Conservation (phyloP, 2,329 filamentous ascomycete species). For the Tolypocladium tundrense region DNA sequence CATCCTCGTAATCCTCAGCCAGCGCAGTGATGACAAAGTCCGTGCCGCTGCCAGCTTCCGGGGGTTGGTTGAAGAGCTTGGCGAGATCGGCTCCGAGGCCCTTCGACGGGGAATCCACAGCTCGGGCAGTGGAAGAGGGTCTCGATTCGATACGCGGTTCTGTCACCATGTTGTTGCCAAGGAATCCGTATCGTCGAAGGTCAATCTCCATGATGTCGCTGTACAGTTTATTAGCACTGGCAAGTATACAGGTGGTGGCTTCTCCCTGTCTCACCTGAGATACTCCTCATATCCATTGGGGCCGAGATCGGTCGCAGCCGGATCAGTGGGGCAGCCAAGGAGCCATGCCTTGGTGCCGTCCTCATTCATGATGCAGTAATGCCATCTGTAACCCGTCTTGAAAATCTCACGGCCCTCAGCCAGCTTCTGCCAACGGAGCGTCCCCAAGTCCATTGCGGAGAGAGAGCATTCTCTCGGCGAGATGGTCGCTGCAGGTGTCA, state of each 20-base stretch:
- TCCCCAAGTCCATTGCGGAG: conserved; percentile 77
- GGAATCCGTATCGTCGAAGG: conserved; percentile 78
- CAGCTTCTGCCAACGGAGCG: conserved; percentile 86
- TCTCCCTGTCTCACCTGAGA: conserved; percentile 40
- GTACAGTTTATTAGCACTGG: background rate
- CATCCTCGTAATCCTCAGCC: conserved; percentile 63
- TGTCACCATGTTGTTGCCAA: conserved; percentile 63
- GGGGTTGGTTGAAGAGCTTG: conserved; percentile 75
- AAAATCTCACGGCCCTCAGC: conserved; percentile 94
- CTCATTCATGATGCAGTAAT: conserved; percentile 93
- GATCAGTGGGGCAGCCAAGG: conserved; percentile 79
- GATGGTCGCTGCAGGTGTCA: conserved; percentile 83
- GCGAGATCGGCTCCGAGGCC: conserved; percentile 78
- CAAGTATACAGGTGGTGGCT: background rate
- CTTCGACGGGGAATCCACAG: conserved; percentile 45
- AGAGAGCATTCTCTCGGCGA: conserved; percentile 81
- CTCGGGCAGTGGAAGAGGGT: conserved; percentile 35
- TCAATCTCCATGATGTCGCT: conserved; percentile 90
- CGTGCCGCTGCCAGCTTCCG: conserved; percentile 73
- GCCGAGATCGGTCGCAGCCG: conserved; percentile 51
- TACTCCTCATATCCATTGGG: conserved; percentile 76
- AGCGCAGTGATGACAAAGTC: conserved; percentile 90
- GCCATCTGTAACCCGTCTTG: conserved; percentile 86
- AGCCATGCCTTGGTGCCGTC: conserved; percentile 96
- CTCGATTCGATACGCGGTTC: conserved; percentile 41